Base-by-base conservation (phyloP, 1,284 basidiomycete species). In the Irpex sp. region DNA sequence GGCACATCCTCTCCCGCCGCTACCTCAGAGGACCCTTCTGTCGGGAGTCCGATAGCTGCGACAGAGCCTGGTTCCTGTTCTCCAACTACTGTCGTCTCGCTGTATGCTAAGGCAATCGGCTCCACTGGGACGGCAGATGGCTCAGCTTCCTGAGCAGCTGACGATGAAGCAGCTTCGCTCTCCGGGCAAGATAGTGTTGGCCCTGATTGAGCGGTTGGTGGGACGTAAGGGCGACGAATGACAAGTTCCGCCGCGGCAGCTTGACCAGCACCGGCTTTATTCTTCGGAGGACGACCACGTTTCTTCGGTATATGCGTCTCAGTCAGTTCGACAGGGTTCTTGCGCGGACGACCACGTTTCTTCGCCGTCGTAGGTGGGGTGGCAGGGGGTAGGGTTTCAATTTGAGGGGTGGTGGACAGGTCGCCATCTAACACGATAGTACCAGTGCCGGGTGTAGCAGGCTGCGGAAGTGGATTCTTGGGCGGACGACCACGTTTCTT, bases 401-500 rank as follows among this genome's bases (percentile, higher is more conserved):
- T 36, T 31, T 51, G 46, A 11, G 59, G 56, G 11, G 61, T 39
- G 35, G 36, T 35, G 6, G 55, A 15, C 17, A 15, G 43, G 3
- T n/a, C 61, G n/a, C 26, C 37, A 11, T 37, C 58, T 39, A 33
- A 37, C 26, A 9, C 21, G 21, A 61, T 21, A 3, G 57, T 50
- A 17, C 53, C 21, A 5, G 60, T 64, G 63, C 58, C 66, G 37
- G 43, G 26, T 55, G 60, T 39, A 9, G 37, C 37, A 15, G 37
- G 53, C 49, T 55, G 65, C 50, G n/a, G 59, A 51, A 54, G 67
- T 26, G 59, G 65, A 15, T 39, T 39, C 62, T 77, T 81, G 46
- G 69, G 71, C 4, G 78, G 75, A 17, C 79, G 72, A 5, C 76
- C 78, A 46, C 78, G 73, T 59, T 72, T 79, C 55, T 60, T 71